Evolutionary conservation across 306 rosid genomes (phyloP).

Genomic region (Dalbergia cultrata): DNA sequence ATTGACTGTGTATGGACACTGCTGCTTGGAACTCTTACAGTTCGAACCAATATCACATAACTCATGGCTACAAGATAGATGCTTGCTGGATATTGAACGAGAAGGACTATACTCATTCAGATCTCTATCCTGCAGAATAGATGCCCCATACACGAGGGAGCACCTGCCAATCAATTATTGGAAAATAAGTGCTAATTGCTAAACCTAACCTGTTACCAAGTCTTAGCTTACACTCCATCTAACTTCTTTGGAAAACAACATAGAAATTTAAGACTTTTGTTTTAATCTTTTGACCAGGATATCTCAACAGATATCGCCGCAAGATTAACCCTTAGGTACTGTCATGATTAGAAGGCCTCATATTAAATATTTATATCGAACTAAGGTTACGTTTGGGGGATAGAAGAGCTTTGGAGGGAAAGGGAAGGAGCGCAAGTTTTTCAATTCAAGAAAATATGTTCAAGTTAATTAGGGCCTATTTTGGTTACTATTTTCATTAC

Average conservation of each 20-base stretch:
- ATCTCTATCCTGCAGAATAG: constrained; percentile 99
- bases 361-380: background rate
- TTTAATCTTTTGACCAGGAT: background rate
- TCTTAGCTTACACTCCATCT: constrained; percentile 41
- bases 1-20: constrained; percentile 69
- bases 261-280: no score
- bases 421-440: background rate
- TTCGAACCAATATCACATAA: constrained; percentile 72
- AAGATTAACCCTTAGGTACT: background rate
- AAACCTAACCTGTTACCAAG: constrained; percentile 76
- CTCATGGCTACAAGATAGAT: constrained; percentile 76
- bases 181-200: constrained; percentile 72
- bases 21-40: constrained; percentile 78
- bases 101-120: constrained; percentile 86
- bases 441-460: background rate
- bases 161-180: constrained; percentile 99
- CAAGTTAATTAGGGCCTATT: no score
- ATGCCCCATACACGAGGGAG: constrained; percentile 96
- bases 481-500: no score
- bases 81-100: constrained; percentile 82
- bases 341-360: background rate
- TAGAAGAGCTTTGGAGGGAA: background rate
- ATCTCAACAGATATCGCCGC: background rate
- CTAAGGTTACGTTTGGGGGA: background rate
- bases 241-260: constrained; percentile 37